A percentile compares a stretch with the other conserved stretches of the same genome.
Conservation (phyloP, 352 stramenopile genomes). For the Phytopythium cucurbitacearum region DNA sequence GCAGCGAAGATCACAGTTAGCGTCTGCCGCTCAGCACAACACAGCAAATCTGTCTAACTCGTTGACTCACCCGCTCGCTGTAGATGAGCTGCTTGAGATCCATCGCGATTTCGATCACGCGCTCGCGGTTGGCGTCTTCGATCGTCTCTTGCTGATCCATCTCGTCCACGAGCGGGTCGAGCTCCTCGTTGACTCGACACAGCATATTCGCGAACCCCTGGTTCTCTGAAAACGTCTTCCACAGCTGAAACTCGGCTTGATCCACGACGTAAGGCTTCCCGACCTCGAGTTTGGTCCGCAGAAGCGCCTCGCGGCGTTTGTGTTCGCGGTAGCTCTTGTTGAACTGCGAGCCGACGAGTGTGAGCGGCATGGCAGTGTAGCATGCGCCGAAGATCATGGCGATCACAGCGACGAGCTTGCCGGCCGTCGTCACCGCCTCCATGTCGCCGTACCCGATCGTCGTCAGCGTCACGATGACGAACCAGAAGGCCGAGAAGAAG, state of each 20-base stretch:
- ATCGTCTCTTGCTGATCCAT: slow-evolving; percentile 46
- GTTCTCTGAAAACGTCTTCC: slow-evolving; percentile 50
- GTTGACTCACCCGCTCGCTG: slow-evolving; percentile 27
- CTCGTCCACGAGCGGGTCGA: slow-evolving; percentile 40
- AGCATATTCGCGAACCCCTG: slow-evolving; percentile 43
- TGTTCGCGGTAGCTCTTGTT: slow-evolving; percentile 82
- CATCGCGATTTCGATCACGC: slow-evolving; percentile 19
- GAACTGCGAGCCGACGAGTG: slow-evolving; percentile 74
- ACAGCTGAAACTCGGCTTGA: slow-evolving; percentile 33
- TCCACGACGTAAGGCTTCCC: slow-evolving; percentile 55
- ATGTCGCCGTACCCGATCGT: slow-evolving; percentile 79
- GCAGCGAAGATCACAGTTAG: neutral
- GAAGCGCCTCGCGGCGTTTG: slow-evolving; percentile 62
- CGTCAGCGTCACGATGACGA: slow-evolving; percentile 76
- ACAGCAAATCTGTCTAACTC: slow-evolving; percentile 1
- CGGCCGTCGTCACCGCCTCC: slow-evolving; percentile 55
- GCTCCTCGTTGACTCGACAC: slow-evolving; percentile 21
- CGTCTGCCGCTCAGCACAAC: neutral
- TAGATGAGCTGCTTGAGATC: slow-evolving; percentile 57
- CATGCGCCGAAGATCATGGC: slow-evolving; percentile 83
- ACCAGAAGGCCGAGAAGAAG: slow-evolving; percentile 83
- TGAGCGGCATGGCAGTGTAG: slow-evolving; percentile 80
- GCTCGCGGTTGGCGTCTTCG: slow-evolving; percentile 35
- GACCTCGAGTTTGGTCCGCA: slow-evolving; percentile 69
- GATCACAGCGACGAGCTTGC: slow-evolving; percentile 65